Base-by-base conservation (phyloP, 1,284 basidiomycete species). In the Ganoderma multipileum region DNA sequence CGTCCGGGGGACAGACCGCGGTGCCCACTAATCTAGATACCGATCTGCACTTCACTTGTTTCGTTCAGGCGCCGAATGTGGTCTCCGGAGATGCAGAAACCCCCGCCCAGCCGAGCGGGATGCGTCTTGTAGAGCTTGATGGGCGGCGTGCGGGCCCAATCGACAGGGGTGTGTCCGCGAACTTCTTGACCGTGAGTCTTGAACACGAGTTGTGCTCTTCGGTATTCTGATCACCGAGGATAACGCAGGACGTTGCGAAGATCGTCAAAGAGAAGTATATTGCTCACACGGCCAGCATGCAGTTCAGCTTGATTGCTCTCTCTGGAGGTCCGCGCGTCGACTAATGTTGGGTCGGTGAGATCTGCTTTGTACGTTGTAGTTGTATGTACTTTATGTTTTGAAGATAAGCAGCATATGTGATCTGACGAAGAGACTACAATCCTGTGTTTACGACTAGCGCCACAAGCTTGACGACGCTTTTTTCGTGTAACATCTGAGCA, bases 21-120 rank as follows among this genome's bases (percentile, higher is more conserved):
- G 85, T 84, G 4, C 86, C 84, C 0, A 58, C 73, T 11, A 77
- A 87, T 73, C 81, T 89, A 26, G 84, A 93, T 61, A 93, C 92
- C 1, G 86, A 95, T 73, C 83, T 94, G 23, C 95, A 97, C 80
- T 97, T 96, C 75, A 93, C 93, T 5, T 91, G 91, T 73, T 97
- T 97, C 76, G 87, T 97, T 50, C 85, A 86, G 72, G 92, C 90
- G 0, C 88, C 89, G 1, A 81, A 80, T 50, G 78, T 81, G 2
- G 79, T 81, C 3, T 70, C 80, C 14, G 77, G 82, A 36, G 78
- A 79, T 54, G 69, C 78, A 33, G 66, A 68, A 47, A 71, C 65
- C 41, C 65, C 65, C 75, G 81, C 64, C 75, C 81, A 66, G 74
- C 79, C 67, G 0, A 65, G 64, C 2, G 62, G 69, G 12, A 69